phyloP scores from a whole-genome alignment of 306 rosid species.

The Crataegus laevigata region DNA sequence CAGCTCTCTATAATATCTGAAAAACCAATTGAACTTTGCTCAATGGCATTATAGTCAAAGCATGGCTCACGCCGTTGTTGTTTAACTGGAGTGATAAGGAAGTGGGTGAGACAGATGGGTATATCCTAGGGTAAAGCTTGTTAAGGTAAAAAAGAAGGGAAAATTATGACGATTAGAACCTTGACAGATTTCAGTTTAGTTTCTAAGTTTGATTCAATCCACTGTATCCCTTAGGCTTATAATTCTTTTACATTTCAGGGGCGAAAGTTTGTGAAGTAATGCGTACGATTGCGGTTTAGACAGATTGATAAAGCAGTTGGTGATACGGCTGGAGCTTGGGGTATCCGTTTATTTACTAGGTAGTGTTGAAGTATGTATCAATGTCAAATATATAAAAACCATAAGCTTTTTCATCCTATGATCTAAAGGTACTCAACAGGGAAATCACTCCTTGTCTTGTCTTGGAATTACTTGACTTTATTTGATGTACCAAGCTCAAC shows the following conservation, averaged over 20 bases:
- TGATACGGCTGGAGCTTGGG: not conserved
- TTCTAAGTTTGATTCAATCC: not conserved
- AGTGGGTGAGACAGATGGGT: not conserved
- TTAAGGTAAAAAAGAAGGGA: not conserved
- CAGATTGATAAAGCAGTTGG: not conserved
- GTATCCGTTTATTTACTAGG: not conserved
- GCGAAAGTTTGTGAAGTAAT: not conserved
- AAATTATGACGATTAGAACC: not conserved
- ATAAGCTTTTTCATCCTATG: not conserved
- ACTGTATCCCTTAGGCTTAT: not conserved
- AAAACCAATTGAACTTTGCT: not conserved
- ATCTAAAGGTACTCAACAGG: not conserved
- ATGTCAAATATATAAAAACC: not conserved
- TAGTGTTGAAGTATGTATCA: not conserved
- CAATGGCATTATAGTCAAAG: not conserved
- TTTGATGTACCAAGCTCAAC: not conserved
- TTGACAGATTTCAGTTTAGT: not conserved
- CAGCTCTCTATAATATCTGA: not conserved
- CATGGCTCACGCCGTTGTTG: not conserved
- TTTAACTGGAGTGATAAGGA: not conserved
- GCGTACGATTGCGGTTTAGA: not conserved
- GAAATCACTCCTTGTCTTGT: not conserved
- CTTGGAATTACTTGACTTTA: not conserved
- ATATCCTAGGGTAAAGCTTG: not conserved
- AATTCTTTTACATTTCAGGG: not conserved